These are phyloP conservation scores for Casaregolazyma suthepensis DNA, from an alignment of 1,139 yeast species.

Conservation along the genomic window DNA sequence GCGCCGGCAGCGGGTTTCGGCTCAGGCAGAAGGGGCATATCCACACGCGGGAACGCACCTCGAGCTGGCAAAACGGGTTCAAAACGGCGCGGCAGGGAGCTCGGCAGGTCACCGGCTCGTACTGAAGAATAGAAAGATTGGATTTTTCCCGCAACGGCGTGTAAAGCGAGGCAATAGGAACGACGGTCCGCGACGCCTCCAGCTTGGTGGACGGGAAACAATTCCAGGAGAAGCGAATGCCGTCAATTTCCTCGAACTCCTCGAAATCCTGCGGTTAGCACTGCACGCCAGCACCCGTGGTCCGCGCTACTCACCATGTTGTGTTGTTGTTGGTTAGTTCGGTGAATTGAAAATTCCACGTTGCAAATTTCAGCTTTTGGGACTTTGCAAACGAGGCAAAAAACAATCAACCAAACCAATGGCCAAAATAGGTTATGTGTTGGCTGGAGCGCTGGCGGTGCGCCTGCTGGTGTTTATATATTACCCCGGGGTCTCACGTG, in stretches of 20 bases:
- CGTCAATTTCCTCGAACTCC: slow-evolving; percentile 78
- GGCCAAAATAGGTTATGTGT: slow-evolving; percentile 1
- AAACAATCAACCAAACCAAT: background rate
- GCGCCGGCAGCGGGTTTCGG: slow-evolving; percentile 84
- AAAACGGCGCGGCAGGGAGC: slow-evolving; percentile 78
- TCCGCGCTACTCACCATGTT: slow-evolving; percentile 2
- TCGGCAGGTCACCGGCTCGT: slow-evolving; percentile 87
- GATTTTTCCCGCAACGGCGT: slow-evolving; percentile 83
- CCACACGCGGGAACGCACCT: slow-evolving; percentile 79
- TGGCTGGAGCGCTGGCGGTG: slow-evolving; percentile 20
- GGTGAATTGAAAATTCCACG: background rate
- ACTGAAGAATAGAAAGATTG: slow-evolving; percentile 72
- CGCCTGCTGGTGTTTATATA: slow-evolving; percentile 21
- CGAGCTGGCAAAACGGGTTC: slow-evolving; percentile 81
- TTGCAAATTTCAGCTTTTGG: slow-evolving; percentile 3
- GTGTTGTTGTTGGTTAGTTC: background rate
- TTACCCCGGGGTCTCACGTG: slow-evolving; percentile 29
- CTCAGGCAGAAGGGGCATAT: slow-evolving; percentile 79
- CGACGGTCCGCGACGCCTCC: slow-evolving; percentile 88
- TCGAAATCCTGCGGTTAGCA: slow-evolving; percentile 55
- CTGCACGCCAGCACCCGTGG: background rate
- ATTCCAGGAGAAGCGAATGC: slow-evolving; percentile 89
- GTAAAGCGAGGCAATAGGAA: slow-evolving; percentile 90
- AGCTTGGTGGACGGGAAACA: slow-evolving; percentile 80
- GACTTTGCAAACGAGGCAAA: background rate